A percentile compares a stretch with the other conserved stretches of the same genome.
These are phyloP conservation scores for Sanghuangporus weigelae DNA, from an alignment of 1,284 basidiomycete species.

Conservation along the genomic window DNA sequence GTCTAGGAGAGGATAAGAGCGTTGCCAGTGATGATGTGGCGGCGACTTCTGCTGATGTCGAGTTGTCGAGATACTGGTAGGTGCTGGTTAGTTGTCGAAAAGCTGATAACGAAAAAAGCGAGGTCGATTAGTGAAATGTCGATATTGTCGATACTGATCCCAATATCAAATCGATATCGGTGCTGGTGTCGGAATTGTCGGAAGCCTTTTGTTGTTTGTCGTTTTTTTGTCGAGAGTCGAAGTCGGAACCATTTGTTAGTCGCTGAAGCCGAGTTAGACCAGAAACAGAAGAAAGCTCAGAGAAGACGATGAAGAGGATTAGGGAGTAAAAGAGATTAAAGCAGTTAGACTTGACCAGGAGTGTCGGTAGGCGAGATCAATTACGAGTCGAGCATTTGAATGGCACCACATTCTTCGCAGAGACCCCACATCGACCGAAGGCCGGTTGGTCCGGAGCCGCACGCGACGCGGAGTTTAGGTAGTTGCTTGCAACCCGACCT, in stretches of 20 bases:
- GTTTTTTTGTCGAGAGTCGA: not conserved
- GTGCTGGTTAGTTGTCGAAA: conserved; percentile 1
- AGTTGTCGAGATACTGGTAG: not conserved
- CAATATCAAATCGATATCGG: not conserved
- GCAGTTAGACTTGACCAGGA: not conserved
- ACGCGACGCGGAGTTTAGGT: conserved; percentile 67
- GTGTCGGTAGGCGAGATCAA: conserved; percentile 22
- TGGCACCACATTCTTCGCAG: conserved; percentile 81
- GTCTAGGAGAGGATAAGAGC: not conserved
- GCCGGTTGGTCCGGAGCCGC: conserved; percentile 53
- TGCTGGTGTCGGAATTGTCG: not conserved
- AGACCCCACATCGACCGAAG: conserved; percentile 78
- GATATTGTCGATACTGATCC: not conserved
- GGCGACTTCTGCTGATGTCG: not conserved
- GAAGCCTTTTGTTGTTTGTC: not conserved
- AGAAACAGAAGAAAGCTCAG: conserved; percentile 3
- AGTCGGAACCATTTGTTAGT: conserved; percentile 3
- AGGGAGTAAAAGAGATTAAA: conserved; percentile 9
- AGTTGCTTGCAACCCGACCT: conserved; percentile 71
- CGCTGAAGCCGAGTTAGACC: conserved; percentile 1
- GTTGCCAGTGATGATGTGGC: not conserved
- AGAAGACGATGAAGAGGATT: conserved; percentile 10
- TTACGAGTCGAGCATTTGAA: conserved; percentile 78
- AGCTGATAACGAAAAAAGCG: not conserved
- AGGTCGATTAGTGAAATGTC: not conserved